Base-by-base conservation (phyloP, 2,329 filamentous ascomycete species). In the Monosporascus cannonballus region DNA sequence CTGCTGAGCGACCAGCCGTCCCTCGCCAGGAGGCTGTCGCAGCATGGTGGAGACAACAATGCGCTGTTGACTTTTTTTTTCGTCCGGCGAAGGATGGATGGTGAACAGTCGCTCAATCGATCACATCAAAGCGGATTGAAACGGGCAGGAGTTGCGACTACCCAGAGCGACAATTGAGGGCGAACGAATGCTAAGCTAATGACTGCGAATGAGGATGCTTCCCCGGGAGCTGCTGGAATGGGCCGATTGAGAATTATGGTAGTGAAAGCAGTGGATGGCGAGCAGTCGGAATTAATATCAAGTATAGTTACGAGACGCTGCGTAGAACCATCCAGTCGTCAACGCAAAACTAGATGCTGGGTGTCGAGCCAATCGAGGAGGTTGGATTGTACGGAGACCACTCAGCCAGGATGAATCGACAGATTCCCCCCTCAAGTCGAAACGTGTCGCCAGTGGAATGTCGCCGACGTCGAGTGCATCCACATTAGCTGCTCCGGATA, bases 1-100 rank as follows among this genome's bases (percentile, higher is more conserved):
- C 67, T 68, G 65, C 52, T 67, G 66, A 59, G 64, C 65, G 63
- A 67, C 65, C 73, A 71, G 69, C 75, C 75, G 71, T 69, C 73
- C 73, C 69, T 76, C 74, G 71, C 74, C 74, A 70, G 76, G 74
- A 73, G 78, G 77, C 76, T 77, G 77, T 76, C 76, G 80, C 73
- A 77, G 69, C 78, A 81, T 83, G 58, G 63, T 76, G 73, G 56
- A 59, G 56, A 56, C 61, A 51, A 54, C 62, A 67, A 61, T 56
- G 57, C 39, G 51, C 49, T 20, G 48, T 48, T n/a, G 52, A 18
- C 49, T 51, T 47, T 39, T 38, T 51, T 47, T 39, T 38, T 15
- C 39, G 37, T 6, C 25, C 30, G 20, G 45, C 14, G 15, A 47
- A 47, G n/a, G 46, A 22, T 22, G 48, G 25, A 25, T 9, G 37